Evolutionary conservation across 805 yeast species (phyloP).

Genomic region (Cephaloascus albidus): DNA sequence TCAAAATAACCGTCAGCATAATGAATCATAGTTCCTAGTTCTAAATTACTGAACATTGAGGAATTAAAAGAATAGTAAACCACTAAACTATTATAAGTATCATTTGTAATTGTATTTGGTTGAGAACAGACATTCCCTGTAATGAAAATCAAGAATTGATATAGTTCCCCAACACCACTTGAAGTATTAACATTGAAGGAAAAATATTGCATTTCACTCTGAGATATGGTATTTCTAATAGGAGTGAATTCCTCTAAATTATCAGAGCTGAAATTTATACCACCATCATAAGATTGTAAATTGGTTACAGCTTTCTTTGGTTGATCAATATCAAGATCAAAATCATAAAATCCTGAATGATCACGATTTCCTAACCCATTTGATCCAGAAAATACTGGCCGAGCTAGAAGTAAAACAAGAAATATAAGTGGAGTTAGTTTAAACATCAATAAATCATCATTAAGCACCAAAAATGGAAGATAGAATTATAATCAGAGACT

Average conservation of each 20-base stretch:
- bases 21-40: constrained; percentile 16
- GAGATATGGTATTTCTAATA: constrained; percentile 20
- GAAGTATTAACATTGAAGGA: constrained; percentile 27
- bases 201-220: constrained; percentile 24
- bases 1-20: constrained; percentile 27
- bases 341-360: neutral
- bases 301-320: constrained; percentile 8
- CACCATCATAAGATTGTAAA: constrained; percentile 7
- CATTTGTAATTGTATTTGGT: constrained; percentile 8
- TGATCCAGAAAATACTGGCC: too few relatives aligned
- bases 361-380: too few relatives aligned
- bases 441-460: too few relatives aligned
- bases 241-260: constrained; percentile 27
- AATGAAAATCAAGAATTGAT: constrained; percentile 26
- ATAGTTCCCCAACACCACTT: constrained; percentile 26
- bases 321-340: neutral
- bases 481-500: too few relatives aligned
- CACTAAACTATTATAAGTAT: constrained; percentile 17
- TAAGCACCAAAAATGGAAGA: too few relatives aligned
- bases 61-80: constrained; percentile 30
- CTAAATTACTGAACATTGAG: constrained; percentile 18
- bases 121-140: constrained; percentile 30
- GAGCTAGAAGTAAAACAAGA: too few relatives aligned
- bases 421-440: too few relatives aligned
- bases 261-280: constrained; percentile 6